phyloP scores from a whole-genome alignment of 164 flowering plant species.

The Cinnamomum chago region DNA sequence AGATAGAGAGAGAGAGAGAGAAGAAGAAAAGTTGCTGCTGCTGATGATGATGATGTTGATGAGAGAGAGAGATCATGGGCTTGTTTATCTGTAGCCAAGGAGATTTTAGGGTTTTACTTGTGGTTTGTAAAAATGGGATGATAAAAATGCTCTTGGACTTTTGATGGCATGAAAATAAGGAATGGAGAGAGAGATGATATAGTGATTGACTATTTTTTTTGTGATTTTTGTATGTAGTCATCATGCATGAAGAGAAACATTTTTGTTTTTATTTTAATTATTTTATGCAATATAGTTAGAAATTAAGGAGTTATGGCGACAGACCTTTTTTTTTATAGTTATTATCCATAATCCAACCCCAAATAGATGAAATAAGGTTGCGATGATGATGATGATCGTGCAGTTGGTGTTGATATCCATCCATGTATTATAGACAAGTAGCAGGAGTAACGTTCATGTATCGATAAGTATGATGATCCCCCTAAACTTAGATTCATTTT shows the following conservation, averaged over 20 bases:
- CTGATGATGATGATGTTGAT: neutral
- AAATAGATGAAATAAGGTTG: no score
- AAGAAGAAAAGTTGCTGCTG: neutral
- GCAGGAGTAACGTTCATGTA: neutral
- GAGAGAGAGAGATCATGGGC: neutral
- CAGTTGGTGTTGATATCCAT: neutral
- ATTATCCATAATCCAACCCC: no score
- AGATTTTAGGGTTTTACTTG: neutral
- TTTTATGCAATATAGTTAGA: no score
- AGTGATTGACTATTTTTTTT: neutral
- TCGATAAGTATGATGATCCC: neutral
- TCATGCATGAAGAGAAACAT: no score
- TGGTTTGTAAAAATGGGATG: neutral
- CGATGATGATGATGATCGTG: neutral
- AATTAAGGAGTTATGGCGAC: neutral
- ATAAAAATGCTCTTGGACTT: neutral
- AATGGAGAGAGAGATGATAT: neutral
- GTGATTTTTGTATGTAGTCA: neutral
- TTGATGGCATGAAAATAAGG: neutral
- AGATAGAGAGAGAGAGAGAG: neutral
- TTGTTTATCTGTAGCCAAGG: neutral
- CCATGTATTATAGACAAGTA: neutral
- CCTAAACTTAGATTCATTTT: neutral
- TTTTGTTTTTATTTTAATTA: no score
- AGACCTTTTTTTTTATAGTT: neutral